Base-by-base conservation (phyloP, 495 filamentous ascomycete genomes). In the Hamigera avellanea region DNA sequence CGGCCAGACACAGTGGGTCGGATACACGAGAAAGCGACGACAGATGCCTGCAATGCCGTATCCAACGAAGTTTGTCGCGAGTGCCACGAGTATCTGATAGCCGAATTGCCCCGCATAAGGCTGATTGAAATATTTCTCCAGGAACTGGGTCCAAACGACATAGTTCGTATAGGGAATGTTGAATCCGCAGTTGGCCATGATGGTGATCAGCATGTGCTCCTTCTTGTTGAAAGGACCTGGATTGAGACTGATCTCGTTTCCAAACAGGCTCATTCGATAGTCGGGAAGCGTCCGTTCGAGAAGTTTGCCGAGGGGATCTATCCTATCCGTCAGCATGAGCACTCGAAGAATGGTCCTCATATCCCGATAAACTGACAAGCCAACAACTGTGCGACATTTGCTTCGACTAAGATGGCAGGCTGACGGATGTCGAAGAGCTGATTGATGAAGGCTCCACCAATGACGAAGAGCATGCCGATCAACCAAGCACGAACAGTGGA, bases 1-100 rank as follows among this genome's bases (percentile, higher is more conserved):
- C 0, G 88, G 87, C 87, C 87, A 95, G 12, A 94, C 81, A 84
- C 94, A 93, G n/a, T 83, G 79, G 30, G 81, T 78, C 4, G 87
- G 87, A 6, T 79, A 70, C 15, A 78, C 73, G 14, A 78, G 57
- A 58, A 73, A 78, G 19, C 69, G 62, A 12, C 69, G 59, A 15
- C 61, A 62, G 39, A 76, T 47, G 0, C 82, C 82, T 0, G 81
- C 81, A 34, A 87, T 66, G 2, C 81, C 82, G 48, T 83, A 83
- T 0, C 82, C 81, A 26, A 86, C 66, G 10, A 78, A 63, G 49
- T 87, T 81, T 0, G 79, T 85, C 2, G 80, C 78, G 25, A 87
- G 63, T 8, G 66, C 69, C 31, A 84, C 57, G 4, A 87, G 43
- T n/a, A 85, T 51, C 46, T 83, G 73, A 49, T 81, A 69, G 31